Evolutionary conservation across 2,329 filamentous ascomycete species (phyloP).

Genomic region (Diaporthe aspalathi): DNA sequence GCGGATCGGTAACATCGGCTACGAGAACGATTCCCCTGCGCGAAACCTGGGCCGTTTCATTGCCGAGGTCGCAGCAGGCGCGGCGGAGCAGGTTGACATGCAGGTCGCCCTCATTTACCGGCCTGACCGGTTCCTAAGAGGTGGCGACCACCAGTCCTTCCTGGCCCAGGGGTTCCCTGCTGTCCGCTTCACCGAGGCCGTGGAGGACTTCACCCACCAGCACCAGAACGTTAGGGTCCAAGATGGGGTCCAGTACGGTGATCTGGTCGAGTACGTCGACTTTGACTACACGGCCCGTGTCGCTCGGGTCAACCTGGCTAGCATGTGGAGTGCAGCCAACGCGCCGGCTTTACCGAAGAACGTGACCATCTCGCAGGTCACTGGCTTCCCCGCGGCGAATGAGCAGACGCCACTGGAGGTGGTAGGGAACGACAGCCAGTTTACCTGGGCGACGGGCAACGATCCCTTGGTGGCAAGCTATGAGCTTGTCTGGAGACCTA

Average conservation of each 20-base stretch:
- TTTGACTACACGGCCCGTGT: constrained; percentile 65
- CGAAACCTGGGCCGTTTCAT: constrained; percentile 65
- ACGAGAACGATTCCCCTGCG: constrained; percentile 57
- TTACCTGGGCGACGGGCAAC: constrained; percentile 58
- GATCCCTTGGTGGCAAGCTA: constrained; percentile 56
- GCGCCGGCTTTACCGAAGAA: constrained; percentile 62
- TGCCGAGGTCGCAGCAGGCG: constrained; percentile 59
- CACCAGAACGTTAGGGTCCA: constrained; percentile 64
- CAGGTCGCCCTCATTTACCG: constrained; percentile 67
- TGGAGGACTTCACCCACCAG: constrained; percentile 68
- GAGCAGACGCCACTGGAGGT: constrained; percentile 51
- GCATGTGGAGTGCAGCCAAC: constrained; percentile 64
- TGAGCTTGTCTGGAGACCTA: constrained; percentile 67
- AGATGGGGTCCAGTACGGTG: constrained; percentile 65
- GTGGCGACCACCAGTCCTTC: constrained; percentile 68
- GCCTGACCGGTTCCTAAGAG: constrained; percentile 65
- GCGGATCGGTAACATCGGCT: constrained; percentile 53
- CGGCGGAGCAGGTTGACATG: constrained; percentile 64
- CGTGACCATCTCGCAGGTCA: constrained; percentile 50
- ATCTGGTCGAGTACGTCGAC: constrained; percentile 67
- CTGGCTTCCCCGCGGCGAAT: constrained; percentile 34
- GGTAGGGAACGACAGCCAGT: constrained; percentile 60
- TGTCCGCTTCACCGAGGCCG: constrained; percentile 67
- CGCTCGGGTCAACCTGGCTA: constrained; percentile 64
- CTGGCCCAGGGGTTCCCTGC: constrained; percentile 66